Percentiles rank a stretch among this genome's conserved stretches.
Evolutionary conservation across 108 stramenopile species (phyloP).

Genomic region (Pseudonitzschia pungens): DNA sequence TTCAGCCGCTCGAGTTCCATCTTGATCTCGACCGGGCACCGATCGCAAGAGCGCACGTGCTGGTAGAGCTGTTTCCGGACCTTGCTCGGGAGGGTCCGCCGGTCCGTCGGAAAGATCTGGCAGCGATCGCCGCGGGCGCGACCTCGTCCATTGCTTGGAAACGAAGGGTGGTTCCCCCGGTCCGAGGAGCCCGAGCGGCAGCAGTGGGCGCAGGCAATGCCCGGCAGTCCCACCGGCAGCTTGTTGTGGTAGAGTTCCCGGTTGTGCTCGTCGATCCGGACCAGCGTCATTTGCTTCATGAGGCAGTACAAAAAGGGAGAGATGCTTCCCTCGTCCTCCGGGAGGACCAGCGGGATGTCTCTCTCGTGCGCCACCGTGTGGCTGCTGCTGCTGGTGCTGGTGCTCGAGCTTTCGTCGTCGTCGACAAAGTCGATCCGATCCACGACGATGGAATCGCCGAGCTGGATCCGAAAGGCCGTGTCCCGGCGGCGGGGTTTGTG

Average conservation of each 20-base stretch:
- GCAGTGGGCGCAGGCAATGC: constrained; percentile 45
- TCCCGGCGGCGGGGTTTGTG: too few relatives aligned
- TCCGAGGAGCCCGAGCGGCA: constrained; percentile 17
- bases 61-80: constrained; percentile 40
- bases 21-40: constrained; percentile 37
- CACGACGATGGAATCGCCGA: neutral
- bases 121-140: constrained; percentile 16
- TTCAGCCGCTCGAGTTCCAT: constrained; percentile 22
- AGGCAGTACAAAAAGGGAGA: constrained; percentile 38
- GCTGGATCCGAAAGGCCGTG: too few relatives aligned
- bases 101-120: constrained; percentile 44
- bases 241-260: constrained; percentile 34
- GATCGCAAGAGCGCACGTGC: constrained; percentile 40
- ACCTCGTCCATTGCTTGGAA: too few relatives aligned
- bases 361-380: neutral
- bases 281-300: constrained; percentile 34
- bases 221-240: constrained; percentile 40
- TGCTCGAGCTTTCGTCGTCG: neutral
- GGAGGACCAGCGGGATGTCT: constrained; percentile 14
- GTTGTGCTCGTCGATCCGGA: constrained; percentile 29
- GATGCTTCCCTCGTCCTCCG: constrained; percentile 21
- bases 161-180: neutral
- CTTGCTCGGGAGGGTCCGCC: constrained; percentile 41
- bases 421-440: neutral
- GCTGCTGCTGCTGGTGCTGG: neutral